phyloP scores from a whole-genome alignment of 176 grass and related monocot genomes.

The Typha latifolia region DNA sequence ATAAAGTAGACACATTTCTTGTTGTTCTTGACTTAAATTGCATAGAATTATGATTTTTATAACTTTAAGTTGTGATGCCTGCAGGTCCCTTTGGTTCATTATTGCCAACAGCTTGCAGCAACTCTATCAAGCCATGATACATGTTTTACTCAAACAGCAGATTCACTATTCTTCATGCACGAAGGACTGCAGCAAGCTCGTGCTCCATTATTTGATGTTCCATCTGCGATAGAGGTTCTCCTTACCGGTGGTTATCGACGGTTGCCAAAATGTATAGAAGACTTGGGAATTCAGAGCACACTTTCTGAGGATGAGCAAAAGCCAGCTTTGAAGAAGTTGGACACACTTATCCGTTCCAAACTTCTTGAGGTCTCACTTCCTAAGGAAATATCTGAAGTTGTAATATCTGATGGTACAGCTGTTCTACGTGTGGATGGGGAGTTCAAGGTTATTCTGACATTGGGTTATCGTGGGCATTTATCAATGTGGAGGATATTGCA shows the following conservation, averaged over 20 bases:
- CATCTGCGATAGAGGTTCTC: conserved; percentile 90
- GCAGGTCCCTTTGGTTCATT: conserved; percentile 85
- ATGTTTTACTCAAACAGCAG: conserved; percentile 96
- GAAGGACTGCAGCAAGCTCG: conserved; percentile 61
- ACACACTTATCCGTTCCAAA: conserved; percentile 66
- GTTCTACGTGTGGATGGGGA: conserved; percentile 69
- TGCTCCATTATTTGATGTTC: conserved; percentile 92
- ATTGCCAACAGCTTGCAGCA: conserved; percentile 88
- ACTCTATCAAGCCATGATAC: conserved; percentile 83
- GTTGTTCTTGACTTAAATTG: background rate
- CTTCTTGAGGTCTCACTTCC: conserved; percentile 58
- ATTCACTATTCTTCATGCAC: conserved; percentile 78
- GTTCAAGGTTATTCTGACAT: conserved; percentile 84
- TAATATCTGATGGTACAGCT: conserved; percentile 65
- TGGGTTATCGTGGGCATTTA: conserved; percentile 80
- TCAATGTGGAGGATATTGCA: conserved; percentile 87
- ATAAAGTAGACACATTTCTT: too few relatives aligned
- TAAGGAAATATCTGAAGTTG: conserved; percentile 68
- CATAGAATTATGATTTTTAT: background rate
- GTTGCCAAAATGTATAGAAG: conserved; percentile 81
- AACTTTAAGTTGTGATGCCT: background rate
- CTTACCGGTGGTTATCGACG: conserved; percentile 64
- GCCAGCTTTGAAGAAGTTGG: conserved; percentile 66
- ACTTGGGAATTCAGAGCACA: conserved; percentile 56
- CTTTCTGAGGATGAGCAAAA: conserved; percentile 74